These are phyloP conservation scores for Prunus campanulata DNA, from an alignment of 306 rosid genomes.

Conservation along the genomic window DNA sequence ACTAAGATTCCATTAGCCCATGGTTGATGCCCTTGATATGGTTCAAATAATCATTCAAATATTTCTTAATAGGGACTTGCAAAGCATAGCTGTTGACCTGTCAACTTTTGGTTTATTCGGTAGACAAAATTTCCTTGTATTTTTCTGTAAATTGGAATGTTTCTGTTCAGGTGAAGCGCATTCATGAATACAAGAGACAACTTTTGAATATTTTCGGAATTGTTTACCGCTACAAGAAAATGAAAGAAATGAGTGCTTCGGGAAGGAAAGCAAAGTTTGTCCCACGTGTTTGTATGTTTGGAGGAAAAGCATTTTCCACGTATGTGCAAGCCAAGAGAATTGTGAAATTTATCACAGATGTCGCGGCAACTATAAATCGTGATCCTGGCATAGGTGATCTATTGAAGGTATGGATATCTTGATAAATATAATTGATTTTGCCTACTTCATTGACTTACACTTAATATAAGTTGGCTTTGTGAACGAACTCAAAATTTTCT, in stretches of 20 bases:
- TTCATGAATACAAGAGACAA: conserved; percentile 97
- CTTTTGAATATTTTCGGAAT: conserved; percentile 84
- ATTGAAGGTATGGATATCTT: conserved; percentile 60
- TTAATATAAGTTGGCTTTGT: neutral
- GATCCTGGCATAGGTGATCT: conserved; percentile 97
- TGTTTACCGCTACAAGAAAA: conserved; percentile 92
- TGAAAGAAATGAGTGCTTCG: conserved; percentile 84
- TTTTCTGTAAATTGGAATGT: neutral
- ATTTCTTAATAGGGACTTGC: neutral
- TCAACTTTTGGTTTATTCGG: neutral
- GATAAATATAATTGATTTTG: neutral
- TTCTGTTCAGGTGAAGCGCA: conserved; percentile 83
- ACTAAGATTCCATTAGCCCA: neutral
- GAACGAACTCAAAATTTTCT: neutral
- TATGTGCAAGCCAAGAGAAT: conserved; percentile 97
- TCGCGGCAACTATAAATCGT: conserved; percentile 72
- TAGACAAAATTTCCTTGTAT: neutral
- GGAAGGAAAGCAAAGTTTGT: conserved; percentile 68
- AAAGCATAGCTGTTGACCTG: neutral
- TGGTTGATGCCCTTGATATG: neutral
- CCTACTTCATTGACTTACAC: neutral
- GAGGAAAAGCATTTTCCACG: conserved; percentile 95
- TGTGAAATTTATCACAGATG: conserved; percentile 95
- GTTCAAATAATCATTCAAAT: neutral
- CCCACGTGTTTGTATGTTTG: conserved; percentile 97